Percentiles rank a stretch among this genome's conserved stretches.
Evolutionary conservation across 2,329 filamentous ascomycete species (phyloP).

Genomic region (Dryadomyces sulphureus): DNA sequence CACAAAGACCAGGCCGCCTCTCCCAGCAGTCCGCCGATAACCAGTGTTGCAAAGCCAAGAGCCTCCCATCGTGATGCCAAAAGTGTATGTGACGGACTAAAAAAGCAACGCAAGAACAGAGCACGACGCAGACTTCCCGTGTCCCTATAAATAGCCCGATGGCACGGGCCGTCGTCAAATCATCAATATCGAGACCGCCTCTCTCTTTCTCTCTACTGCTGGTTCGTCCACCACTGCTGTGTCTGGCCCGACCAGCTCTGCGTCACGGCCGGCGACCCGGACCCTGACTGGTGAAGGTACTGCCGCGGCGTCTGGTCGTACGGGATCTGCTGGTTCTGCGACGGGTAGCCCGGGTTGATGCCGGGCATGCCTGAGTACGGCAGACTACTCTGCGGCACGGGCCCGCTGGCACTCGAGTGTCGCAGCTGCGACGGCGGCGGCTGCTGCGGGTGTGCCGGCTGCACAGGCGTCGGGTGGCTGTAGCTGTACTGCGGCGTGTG

Average conservation of each 20-base stretch:
- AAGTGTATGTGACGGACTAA: not conserved
- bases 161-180: conserved; percentile 1
- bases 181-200: conserved; percentile 1
- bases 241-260: conserved; percentile 42
- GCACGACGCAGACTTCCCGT: not conserved
- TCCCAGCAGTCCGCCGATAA: not conserved
- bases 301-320: conserved; percentile 49
- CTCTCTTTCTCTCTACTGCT: conserved; percentile 24
- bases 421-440: conserved; percentile 44
- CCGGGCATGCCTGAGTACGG: conserved; percentile 49
- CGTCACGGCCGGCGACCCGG: conserved; percentile 32
- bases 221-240: conserved; percentile 42
- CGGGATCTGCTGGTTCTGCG: conserved; percentile 42
- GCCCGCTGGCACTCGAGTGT: conserved; percentile 36
- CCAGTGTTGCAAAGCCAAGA: not conserved
- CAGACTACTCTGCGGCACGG: conserved; percentile 40
- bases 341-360: conserved; percentile 42
- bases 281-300: conserved; percentile 50
- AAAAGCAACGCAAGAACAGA: not conserved
- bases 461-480: conserved; percentile 36
- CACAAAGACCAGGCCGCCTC: conserved; percentile 6
- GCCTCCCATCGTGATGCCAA: not conserved
- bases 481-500: conserved; percentile 45
- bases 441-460: conserved; percentile 33
- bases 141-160: not conserved